Conservation (phyloP, 495 filamentous ascomycete species). For the Penicillium ochrochloron region DNA sequence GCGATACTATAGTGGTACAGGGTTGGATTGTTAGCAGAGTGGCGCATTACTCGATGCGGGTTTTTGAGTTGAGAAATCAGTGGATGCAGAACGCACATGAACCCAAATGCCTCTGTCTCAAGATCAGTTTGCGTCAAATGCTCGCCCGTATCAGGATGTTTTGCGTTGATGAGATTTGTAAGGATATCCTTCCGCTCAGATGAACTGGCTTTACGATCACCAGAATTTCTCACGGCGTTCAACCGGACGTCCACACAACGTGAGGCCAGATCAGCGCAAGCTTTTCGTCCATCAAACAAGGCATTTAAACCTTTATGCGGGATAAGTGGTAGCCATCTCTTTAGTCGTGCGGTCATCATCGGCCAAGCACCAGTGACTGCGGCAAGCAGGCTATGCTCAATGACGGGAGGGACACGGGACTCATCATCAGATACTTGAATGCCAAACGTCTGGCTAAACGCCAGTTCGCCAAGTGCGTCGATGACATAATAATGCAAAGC, state of each 20-base stretch:
- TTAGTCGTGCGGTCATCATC: background rate
- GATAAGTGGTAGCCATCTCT: background rate
- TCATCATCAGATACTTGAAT: background rate
- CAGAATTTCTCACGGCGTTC: background rate
- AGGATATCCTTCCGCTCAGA: background rate
- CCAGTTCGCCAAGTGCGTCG: no score
- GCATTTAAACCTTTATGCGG: background rate
- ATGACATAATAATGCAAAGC: no score
- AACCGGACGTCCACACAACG: background rate
- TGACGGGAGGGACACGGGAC: background rate
- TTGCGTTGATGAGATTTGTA: background rate
- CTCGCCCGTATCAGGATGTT: background rate
- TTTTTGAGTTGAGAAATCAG: background rate
- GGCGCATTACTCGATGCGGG: background rate
- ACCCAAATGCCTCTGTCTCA: background rate
- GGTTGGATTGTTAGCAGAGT: background rate
- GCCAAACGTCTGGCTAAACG: no score
- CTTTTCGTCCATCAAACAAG: background rate
- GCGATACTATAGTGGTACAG: background rate
- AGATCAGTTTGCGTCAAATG: background rate
- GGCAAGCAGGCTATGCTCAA: background rate
- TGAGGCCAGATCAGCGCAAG: background rate
- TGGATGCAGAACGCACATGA: background rate
- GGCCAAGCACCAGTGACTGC: background rate
- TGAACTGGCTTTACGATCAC: background rate